phyloP scores from a whole-genome alignment of 768 basidiomycete genomes.

The Tylopilus vinaceipallidus region DNA sequence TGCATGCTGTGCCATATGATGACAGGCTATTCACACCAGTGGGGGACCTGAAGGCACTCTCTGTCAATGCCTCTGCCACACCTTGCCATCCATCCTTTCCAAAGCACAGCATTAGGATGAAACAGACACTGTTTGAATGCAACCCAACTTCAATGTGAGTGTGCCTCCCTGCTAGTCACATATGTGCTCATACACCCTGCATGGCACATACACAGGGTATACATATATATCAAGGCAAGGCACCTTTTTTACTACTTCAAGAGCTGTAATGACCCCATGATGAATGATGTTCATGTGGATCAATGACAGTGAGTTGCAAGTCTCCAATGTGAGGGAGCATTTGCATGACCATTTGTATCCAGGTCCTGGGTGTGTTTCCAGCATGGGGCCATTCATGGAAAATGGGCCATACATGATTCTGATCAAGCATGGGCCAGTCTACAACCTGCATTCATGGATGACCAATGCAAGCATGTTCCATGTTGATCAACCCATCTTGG shows the following conservation, averaged over 20 bases:
- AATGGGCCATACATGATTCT: slow-evolving; percentile 17
- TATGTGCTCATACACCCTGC: neutral
- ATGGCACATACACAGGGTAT: slow-evolving; percentile 63
- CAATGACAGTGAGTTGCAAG: slow-evolving; percentile 47
- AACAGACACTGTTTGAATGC: slow-evolving; percentile 31
- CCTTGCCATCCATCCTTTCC: slow-evolving; percentile 43
- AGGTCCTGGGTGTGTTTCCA: slow-evolving; percentile 51
- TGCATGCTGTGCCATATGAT: slow-evolving; percentile 10
- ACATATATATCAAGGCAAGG: slow-evolving; percentile 60
- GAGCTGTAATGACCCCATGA: slow-evolving; percentile 52
- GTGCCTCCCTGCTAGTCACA: neutral
- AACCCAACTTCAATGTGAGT: slow-evolving; percentile 32
- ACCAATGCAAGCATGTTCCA: slow-evolving; percentile 50
- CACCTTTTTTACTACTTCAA: slow-evolving; percentile 74
- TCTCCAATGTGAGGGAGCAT: too few species aligned
- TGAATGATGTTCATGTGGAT: slow-evolving; percentile 57
- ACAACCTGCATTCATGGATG: slow-evolving; percentile 50
- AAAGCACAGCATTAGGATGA: slow-evolving; percentile 38
- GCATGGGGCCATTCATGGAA: slow-evolving; percentile 69
- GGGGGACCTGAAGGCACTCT: slow-evolving; percentile 27
- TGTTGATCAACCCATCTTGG: slow-evolving; percentile 44
- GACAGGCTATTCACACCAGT: slow-evolving; percentile 31
- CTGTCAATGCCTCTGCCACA: slow-evolving; percentile 33
- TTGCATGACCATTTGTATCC: neutral
- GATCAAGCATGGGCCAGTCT: slow-evolving; percentile 43